Percentiles rank a stretch among this genome's conserved stretches.
phyloP scores from a whole-genome alignment of 2,329 filamentous ascomycete genomes.

The Stachybotrys elegans region DNA sequence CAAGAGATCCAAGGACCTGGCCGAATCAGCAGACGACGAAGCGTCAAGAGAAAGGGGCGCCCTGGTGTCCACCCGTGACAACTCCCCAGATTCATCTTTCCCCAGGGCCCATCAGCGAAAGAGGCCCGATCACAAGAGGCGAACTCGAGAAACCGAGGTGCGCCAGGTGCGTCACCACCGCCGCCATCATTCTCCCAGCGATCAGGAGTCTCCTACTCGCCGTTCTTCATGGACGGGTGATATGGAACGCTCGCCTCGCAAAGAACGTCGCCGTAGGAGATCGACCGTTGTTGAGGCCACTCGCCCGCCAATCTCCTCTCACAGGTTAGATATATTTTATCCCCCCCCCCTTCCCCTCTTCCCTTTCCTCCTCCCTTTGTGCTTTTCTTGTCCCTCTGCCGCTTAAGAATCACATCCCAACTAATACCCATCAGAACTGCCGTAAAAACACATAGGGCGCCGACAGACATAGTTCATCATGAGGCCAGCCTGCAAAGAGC shows the following conservation, averaged over 20 bases:
- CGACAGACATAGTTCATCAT: conserved; percentile 12
- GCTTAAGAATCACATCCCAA: neutral
- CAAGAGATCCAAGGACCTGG: conserved; percentile 17
- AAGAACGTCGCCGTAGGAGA: conserved; percentile 17
- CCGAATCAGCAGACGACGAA: conserved; percentile 18
- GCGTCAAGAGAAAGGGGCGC: conserved; percentile 8
- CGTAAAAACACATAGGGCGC: neutral
- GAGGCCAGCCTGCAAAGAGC: conserved; percentile 17
- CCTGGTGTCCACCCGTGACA: conserved; percentile 19
- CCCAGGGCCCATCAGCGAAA: conserved; percentile 16
- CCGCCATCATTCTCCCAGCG: conserved; percentile 15
- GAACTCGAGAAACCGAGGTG: conserved; percentile 17
- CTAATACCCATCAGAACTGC: too few species aligned
- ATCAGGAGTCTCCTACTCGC: conserved; percentile 21
- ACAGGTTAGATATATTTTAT: too few species aligned
- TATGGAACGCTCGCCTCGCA: conserved; percentile 22
- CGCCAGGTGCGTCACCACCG: conserved; percentile 17
- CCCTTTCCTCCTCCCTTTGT: too few species aligned
- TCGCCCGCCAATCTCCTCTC: conserved; percentile 26
- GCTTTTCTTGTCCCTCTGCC: too few species aligned
- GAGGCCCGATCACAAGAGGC: conserved; percentile 11
- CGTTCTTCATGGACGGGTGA: conserved; percentile 22
- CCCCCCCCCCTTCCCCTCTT: too few species aligned
- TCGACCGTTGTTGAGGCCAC: conserved; percentile 26
- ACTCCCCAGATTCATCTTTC: conserved; percentile 18